These are phyloP conservation scores for Penicillium fuscoglaucum DNA, from an alignment of 2,329 filamentous ascomycete genomes.

Conservation along the genomic window DNA sequence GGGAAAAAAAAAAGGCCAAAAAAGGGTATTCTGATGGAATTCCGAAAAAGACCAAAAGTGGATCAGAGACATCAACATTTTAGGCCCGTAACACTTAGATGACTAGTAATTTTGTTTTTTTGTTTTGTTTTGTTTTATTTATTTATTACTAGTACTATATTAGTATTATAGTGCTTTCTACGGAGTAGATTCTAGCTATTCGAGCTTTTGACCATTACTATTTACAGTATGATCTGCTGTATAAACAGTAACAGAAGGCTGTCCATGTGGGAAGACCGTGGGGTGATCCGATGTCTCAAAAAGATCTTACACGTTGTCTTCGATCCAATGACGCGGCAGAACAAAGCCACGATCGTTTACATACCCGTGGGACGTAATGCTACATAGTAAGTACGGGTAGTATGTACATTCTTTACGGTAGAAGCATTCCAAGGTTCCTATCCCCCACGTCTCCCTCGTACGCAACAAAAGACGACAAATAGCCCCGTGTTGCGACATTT, in stretches of 20 bases:
- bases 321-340: constrained; percentile 5
- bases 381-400: not conserved
- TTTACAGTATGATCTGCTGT: not conserved
- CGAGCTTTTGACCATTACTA: not conserved
- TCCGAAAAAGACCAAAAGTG: constrained; percentile 28
- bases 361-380: not conserved
- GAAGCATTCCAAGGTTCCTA: not conserved
- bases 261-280: not conserved
- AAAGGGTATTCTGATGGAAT: constrained; percentile 15
- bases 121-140: too few relatives aligned
- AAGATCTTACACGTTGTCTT: constrained; percentile 7
- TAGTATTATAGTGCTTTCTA: too few relatives aligned
- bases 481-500: not conserved
- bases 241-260: not conserved
- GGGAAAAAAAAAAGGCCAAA: not conserved
- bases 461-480: not conserved
- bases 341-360: constrained; percentile 1
- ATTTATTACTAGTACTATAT: too few relatives aligned
- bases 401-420: not conserved
- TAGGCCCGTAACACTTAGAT: constrained; percentile 29
- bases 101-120: constrained; percentile 23
- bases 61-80: constrained; percentile 26
- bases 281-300: constrained; percentile 18
- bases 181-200: not conserved
- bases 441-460: not conserved